A percentile compares a stretch with the other conserved stretches of the same genome.
Conservation (phyloP, 2,329 filamentous ascomycete species). For the Capronia coronata region DNA sequence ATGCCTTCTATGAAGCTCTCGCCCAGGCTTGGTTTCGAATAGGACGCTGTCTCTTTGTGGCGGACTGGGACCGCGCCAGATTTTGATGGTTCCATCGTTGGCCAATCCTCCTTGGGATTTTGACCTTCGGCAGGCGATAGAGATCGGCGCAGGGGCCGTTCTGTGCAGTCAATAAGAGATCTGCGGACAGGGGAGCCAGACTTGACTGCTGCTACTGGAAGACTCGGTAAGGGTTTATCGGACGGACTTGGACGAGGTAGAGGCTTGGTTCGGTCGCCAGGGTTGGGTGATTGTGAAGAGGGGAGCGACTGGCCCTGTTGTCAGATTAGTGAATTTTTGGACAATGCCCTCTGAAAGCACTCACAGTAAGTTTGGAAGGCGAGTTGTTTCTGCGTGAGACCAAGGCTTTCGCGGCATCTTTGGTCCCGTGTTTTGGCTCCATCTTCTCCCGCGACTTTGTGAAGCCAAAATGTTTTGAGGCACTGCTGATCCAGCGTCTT, state of each 20-base stretch:
- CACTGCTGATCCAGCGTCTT: conserved; percentile 12
- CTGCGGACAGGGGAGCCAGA: conserved; percentile 25
- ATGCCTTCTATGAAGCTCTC: conserved; percentile 25
- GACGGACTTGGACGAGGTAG: conserved; percentile 15
- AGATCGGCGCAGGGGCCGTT: conserved; percentile 29
- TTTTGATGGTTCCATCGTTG: conserved; percentile 24
- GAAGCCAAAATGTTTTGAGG: conserved; percentile 12
- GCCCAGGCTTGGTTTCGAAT: conserved; percentile 20
- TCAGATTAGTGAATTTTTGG: neutral
- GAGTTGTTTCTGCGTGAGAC: neutral
- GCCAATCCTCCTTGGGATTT: conserved; percentile 29
- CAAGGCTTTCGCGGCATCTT: neutral
- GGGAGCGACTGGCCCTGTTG: conserved; percentile 6
- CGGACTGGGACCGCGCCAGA: neutral
- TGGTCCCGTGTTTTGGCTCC: neutral
- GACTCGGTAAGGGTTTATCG: conserved; percentile 32
- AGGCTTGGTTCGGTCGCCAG: neutral
- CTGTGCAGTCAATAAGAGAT: conserved; percentile 31
- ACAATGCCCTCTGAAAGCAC: neutral
- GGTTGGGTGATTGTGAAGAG: conserved; percentile 6
- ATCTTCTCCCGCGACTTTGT: conserved; percentile 6
- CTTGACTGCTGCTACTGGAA: conserved; percentile 27
- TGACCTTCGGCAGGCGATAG: conserved; percentile 16
- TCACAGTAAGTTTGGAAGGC: conserved; percentile 7
- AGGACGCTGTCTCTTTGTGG: neutral